These are phyloP conservation scores for Allium cepa DNA, from an alignment of 106 monocot species.

Conservation along the genomic window DNA sequence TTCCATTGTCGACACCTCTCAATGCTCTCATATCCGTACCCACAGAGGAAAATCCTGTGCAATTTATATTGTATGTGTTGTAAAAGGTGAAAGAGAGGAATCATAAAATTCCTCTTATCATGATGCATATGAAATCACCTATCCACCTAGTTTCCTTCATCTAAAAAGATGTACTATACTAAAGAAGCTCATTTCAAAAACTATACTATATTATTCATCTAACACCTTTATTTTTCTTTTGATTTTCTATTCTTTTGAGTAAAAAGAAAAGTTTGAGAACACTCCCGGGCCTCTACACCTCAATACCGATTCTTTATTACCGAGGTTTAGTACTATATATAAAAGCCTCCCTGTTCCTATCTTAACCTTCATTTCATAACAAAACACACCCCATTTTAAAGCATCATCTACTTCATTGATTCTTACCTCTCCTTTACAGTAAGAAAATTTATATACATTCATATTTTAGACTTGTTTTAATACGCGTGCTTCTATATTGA, in stretches of 20 bases:
- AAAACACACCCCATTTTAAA: background rate
- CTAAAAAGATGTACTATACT: conserved; percentile 28
- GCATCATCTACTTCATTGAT: background rate
- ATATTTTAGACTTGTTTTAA: background rate
- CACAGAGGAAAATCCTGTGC: no score
- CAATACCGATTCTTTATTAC: conserved; percentile 40
- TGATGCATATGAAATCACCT: conserved; percentile 8
- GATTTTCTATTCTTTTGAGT: background rate
- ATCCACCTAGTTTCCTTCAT: conserved; percentile 5
- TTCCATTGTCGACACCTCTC: no score
- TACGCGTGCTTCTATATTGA: background rate
- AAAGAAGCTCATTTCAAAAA: conserved; percentile 11
- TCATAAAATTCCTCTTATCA: conserved; percentile 17
- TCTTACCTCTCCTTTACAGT: background rate
- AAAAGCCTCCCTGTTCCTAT: conserved; percentile 22
- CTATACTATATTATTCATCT: background rate
- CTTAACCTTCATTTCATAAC: conserved; percentile 3
- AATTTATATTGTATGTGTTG: no score
- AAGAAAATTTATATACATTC: background rate
- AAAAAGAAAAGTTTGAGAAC: conserved; percentile 10
- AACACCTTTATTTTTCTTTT: conserved; percentile 27
- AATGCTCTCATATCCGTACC: no score
- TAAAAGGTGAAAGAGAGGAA: background rate
- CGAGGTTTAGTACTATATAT: conserved; percentile 22
- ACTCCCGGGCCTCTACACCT: conserved; percentile 29